phyloP scores from a whole-genome alignment of 495 filamentous ascomycete species.

The Xylaria scruposa region DNA sequence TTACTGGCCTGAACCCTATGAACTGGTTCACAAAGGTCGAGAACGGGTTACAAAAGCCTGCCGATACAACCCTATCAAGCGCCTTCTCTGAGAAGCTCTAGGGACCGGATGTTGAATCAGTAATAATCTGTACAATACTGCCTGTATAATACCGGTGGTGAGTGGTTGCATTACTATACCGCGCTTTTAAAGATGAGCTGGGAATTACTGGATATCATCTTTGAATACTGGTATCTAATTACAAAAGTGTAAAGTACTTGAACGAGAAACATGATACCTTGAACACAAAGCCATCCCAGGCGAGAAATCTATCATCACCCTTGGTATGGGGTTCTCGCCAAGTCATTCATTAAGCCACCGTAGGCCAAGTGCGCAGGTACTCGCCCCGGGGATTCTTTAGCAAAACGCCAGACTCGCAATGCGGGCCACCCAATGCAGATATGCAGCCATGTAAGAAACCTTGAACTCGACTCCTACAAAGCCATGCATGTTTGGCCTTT shows the following conservation, averaged over 20 bases:
- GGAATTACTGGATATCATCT: slow-evolving; percentile 39
- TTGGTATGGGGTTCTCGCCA: slow-evolving; percentile 25
- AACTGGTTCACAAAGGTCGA: slow-evolving; percentile 54
- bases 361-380: slow-evolving; percentile 18
- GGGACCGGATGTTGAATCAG: not conserved
- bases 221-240: slow-evolving; percentile 42
- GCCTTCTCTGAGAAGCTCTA: not conserved
- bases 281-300: slow-evolving; percentile 24
- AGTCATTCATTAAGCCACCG: slow-evolving; percentile 24
- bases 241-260: slow-evolving; percentile 33
- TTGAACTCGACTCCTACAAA: slow-evolving; percentile 33
- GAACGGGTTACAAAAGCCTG: slow-evolving; percentile 36
- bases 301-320: slow-evolving; percentile 20
- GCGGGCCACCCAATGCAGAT: slow-evolving; percentile 42
- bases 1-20: slow-evolving; percentile 55
- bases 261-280: slow-evolving; percentile 12
- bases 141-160: not conserved
- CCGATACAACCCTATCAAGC: not conserved
- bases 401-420: slow-evolving; percentile 35
- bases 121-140: slow-evolving; percentile 17
- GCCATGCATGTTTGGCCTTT: slow-evolving; percentile 8
- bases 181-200: not conserved
- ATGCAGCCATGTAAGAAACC: slow-evolving; percentile 42
- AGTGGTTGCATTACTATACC: not conserved
- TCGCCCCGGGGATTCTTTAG: slow-evolving; percentile 29